These are phyloP conservation scores for Xylariaceae sp. DNA, from an alignment of 2,329 filamentous ascomycete species.

Conservation along the genomic window DNA sequence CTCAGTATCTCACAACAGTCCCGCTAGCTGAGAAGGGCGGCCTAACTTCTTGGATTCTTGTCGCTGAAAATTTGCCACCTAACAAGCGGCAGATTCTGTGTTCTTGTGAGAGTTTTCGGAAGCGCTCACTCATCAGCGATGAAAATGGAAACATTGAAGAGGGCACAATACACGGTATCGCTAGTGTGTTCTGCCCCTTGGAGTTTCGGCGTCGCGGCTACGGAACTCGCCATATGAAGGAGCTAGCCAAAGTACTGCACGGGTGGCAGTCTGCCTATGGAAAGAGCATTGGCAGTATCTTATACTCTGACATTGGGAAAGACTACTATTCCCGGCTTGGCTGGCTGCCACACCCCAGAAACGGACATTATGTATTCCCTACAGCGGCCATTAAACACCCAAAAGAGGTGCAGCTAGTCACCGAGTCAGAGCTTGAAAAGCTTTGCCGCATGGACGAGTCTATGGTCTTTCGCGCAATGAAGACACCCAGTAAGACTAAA, in stretches of 20 bases:
- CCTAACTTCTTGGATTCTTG: not conserved
- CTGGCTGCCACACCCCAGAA: conserved; percentile 14
- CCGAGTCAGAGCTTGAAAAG: conserved; percentile 1
- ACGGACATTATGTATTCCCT: conserved; percentile 12
- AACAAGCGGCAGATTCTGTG: not conserved
- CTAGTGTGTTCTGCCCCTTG: not conserved
- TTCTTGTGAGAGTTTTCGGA: not conserved
- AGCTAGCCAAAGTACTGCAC: not conserved
- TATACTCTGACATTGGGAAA: conserved; percentile 20
- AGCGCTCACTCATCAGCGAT: not conserved
- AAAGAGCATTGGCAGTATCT: conserved; percentile 11
- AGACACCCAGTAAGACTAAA: not conserved
- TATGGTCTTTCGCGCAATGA: conserved; percentile 9
- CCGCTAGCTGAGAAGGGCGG: not conserved
- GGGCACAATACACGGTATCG: not conserved
- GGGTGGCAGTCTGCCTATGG: conserved; percentile 12
- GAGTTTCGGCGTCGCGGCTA: not conserved
- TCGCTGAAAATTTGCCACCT: not conserved
- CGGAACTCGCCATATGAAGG: not conserved
- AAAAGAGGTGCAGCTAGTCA: not conserved
- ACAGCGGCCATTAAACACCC: not conserved
- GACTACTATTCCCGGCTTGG: conserved; percentile 14
- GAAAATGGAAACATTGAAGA: not conserved
- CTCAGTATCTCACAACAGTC: not conserved
- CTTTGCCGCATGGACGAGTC: conserved; percentile 12